Evolutionary conservation across 2,329 filamentous ascomycete species (phyloP), one percentile per base, ranked within the genome.

Genomic region (Acarospora socialis): DNA sequence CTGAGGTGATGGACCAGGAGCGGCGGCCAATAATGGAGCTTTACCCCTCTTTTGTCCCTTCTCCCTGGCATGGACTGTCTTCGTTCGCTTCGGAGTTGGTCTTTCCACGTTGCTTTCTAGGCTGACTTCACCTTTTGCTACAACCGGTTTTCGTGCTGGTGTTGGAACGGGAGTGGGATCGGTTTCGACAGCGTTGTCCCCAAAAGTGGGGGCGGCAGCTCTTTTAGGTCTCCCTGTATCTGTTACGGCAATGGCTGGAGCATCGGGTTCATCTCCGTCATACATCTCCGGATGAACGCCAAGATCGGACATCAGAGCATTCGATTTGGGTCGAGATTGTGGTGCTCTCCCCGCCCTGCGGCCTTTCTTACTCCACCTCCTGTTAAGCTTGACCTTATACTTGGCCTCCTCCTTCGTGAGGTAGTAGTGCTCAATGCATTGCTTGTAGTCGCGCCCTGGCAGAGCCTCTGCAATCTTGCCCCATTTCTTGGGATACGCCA

Each of bases 391-490:
- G 9, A 60, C 60, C 42, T 65, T 65, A 46, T 65, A 65, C 29
- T 61, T 61, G 32, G 59, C 58, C 27, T 61, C 55, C 35, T 57
- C 54, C 41, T 66, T 66, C 3, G 61, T 66, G 33, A 61, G 46
- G 40, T 66, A 66, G 39, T 66, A 66, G 41, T 66, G 62, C 32
- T 57, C 45, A 30, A 66, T 63, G 38, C 62, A 66, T 33, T 65
- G 54, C 40, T 60, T 54, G 46, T 59, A 65, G 21, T 54, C 53
- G 14, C 62, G 56, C 8, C 55, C 57, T 21, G 60, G 57, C 16
- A 65, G 41, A 15, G 52, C 48, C 30, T 62, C 57, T 3, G 62
- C 62, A 37, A 66, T 66, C 40, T 61, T 62, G 14, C 62, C 60
- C 58, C 61, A 66, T 49, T 59, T 61, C 50, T 66, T 66, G 3